Evolutionary conservation across 164 flowering plant genomes (phyloP), one percentile per base, ranked within the genome.

Genomic region (Chloranthus sessilifolius): DNA sequence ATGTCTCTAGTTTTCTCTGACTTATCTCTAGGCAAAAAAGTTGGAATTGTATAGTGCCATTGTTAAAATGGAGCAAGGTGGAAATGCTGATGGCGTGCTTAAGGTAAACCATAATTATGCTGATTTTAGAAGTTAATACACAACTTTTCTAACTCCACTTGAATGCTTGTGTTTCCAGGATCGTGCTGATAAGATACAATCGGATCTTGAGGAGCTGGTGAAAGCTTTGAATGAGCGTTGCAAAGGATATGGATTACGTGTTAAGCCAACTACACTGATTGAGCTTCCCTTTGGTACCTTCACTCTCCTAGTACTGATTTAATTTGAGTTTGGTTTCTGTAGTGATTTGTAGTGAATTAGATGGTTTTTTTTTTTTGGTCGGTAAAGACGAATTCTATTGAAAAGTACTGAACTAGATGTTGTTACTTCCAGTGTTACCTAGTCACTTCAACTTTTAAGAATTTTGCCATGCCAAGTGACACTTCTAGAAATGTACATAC

Each of bases 231-330:
- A 81, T 72, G 95, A 88, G 19, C 96, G 96, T 20, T 91, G 92
- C 83, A 91, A 91, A 72, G 81, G 70, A 38, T 85, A 88, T 67
- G 98, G 94, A 43, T 71, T 91, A 49, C 85, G 76, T 43, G 70
- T 65, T 16, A 91, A 85, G 60, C 90, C 98, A 49, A 76, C 76
- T 48, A 62, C 85, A 31, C 65, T 88, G 40, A 67, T 76, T 25
- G 98, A 88, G 76, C 92, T 91, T 68, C 98, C 98, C 15, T 85
- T 83, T 63, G 98, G 98, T 91, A 82, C 21, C 41, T 50, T 27
- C 19, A 19, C 22, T 39, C 35, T 29, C 3, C 52, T 43, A 7
- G 10, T 2, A 7, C 16, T 8, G 1, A 4, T 48, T 31, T 55
- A 5, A 22, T 10, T 15, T 3, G 7, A 34, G 12, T 19, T 19